Percentiles rank a stretch among this genome's conserved stretches.
These are phyloP conservation scores for Ochetophila trinervis DNA, from an alignment of 306 rosid species.

Conservation along the genomic window DNA sequence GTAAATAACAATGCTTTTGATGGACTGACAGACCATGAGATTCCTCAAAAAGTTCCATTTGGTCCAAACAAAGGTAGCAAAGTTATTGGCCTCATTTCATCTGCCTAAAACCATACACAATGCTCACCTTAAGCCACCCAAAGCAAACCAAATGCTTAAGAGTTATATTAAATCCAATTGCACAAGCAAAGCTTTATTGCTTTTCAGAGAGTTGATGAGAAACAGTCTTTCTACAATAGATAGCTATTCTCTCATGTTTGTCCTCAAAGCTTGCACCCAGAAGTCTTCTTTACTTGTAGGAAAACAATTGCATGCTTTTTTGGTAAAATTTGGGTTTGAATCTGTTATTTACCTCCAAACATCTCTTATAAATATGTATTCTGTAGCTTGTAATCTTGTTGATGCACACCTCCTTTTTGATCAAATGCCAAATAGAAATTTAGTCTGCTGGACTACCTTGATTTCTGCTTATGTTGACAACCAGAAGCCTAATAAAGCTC, in stretches of 20 bases:
- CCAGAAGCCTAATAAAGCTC: conserved; percentile 36
- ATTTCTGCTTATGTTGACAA: conserved; percentile 58
- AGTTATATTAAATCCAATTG: conserved; percentile 36
- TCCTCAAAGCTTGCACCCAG: conserved; percentile 43
- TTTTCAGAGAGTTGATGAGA: conserved; percentile 40
- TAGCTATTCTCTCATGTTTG: conserved; percentile 43
- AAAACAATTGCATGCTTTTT: conserved; percentile 43
- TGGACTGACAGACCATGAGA: conserved; percentile 16
- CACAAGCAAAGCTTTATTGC: conserved; percentile 32
- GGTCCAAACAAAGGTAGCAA: conserved; percentile 6
- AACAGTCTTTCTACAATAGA: conserved; percentile 35
- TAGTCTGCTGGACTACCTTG: conserved; percentile 52
- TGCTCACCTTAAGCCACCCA: conserved; percentile 44
- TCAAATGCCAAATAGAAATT: conserved; percentile 36
- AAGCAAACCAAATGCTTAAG: conserved; percentile 49
- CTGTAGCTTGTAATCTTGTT: conserved; percentile 15
- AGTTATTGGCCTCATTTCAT: conserved; percentile 12
- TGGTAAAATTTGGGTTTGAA: conserved; percentile 44
- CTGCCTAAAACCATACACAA: conserved; percentile 29
- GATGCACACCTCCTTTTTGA: conserved; percentile 43
- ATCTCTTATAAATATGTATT: conserved; percentile 39
- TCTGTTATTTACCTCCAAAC: conserved; percentile 44
- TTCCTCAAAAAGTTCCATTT: conserved; percentile 24
- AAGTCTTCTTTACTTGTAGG: conserved; percentile 32
- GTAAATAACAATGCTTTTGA: background rate